Evolutionary conservation across 2,329 filamentous ascomycete species (phyloP).

Genomic region (Diaporthe capsici): DNA sequence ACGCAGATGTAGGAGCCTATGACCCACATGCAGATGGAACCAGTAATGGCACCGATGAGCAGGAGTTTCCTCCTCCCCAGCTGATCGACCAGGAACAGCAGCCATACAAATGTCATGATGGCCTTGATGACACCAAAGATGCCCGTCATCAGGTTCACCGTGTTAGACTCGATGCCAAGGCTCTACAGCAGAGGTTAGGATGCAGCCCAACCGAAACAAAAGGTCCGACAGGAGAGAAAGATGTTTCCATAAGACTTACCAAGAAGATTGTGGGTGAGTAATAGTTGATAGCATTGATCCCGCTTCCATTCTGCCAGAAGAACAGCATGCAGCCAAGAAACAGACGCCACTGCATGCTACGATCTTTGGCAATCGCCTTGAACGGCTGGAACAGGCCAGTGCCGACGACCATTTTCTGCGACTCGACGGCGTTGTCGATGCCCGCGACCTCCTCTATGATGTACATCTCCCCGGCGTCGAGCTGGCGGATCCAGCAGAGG

Average conservation of each 20-base stretch:
- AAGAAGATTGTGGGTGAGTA: slow-evolving; percentile 77
- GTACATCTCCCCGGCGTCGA: slow-evolving; percentile 71
- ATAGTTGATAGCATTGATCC: slow-evolving; percentile 86
- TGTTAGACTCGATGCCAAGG: slow-evolving; percentile 62
- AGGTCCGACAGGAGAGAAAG: background rate
- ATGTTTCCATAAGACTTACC: background rate
- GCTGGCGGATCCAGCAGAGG: slow-evolving; percentile 76
- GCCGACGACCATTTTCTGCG: slow-evolving; percentile 73
- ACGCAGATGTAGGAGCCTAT: slow-evolving; percentile 73
- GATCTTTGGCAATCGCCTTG: slow-evolving; percentile 63
- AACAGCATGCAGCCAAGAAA: slow-evolving; percentile 83
- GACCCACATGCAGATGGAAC: slow-evolving; percentile 75
- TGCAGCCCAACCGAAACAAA: background rate
- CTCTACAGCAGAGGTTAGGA: slow-evolving; percentile 49
- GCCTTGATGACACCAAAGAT: slow-evolving; percentile 86
- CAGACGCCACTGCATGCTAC: slow-evolving; percentile 77
- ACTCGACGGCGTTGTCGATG: slow-evolving; percentile 78
- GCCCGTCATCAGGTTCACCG: slow-evolving; percentile 73
- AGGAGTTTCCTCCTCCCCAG: slow-evolving; percentile 70
- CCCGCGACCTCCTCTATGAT: slow-evolving; percentile 80
- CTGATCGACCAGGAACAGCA: slow-evolving; percentile 77
- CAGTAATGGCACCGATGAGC: slow-evolving; percentile 71
- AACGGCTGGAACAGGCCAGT: slow-evolving; percentile 83
- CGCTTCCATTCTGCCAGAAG: slow-evolving; percentile 82
- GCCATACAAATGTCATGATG: slow-evolving; percentile 75